Percentiles rank a stretch among this genome's conserved stretches.
Conservation (phyloP, 148 eudicot genomes). For the Rhododendron williamsianum region DNA sequence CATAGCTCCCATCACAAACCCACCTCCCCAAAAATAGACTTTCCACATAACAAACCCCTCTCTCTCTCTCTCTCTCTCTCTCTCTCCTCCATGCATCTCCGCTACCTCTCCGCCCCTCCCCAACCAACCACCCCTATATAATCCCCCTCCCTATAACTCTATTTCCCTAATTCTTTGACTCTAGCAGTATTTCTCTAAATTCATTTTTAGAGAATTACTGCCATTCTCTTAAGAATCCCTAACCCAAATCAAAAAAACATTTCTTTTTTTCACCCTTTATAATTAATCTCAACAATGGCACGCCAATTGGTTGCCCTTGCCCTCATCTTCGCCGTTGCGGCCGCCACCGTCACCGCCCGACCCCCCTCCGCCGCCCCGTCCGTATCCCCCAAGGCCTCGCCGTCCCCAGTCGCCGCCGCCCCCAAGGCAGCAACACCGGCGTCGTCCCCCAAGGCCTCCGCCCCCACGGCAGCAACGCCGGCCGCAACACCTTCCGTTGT, state of each 20-base stretch:
- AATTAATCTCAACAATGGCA: conserved; percentile 6
- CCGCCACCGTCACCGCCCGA: conserved; percentile 1
- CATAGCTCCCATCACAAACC: neutral
- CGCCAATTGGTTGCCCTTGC: conserved; percentile 15
- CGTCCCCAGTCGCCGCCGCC: conserved; percentile 2
- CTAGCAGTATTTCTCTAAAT: conserved; percentile 15
- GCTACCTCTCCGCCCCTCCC: neutral
- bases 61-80: neutral
- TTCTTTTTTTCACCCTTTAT: neutral
- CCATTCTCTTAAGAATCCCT: neutral
- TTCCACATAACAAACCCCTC: neutral
- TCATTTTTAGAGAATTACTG: conserved; percentile 12
- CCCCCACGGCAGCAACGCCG: neutral
- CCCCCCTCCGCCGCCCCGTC: neutral
- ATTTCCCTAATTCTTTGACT: neutral
- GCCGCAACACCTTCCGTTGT: neutral
- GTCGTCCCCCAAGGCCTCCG: conserved; percentile 8
- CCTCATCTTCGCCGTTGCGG: conserved; percentile 11
- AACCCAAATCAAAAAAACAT: neutral
- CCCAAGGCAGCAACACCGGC: neutral
- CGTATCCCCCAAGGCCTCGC: neutral
- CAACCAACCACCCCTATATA: neutral
- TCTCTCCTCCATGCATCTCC: neutral
- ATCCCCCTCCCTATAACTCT: neutral
- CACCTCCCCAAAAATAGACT: neutral